Conservation (phyloP, 1,139 yeast species). For the Suhomyces wounanorum region DNA sequence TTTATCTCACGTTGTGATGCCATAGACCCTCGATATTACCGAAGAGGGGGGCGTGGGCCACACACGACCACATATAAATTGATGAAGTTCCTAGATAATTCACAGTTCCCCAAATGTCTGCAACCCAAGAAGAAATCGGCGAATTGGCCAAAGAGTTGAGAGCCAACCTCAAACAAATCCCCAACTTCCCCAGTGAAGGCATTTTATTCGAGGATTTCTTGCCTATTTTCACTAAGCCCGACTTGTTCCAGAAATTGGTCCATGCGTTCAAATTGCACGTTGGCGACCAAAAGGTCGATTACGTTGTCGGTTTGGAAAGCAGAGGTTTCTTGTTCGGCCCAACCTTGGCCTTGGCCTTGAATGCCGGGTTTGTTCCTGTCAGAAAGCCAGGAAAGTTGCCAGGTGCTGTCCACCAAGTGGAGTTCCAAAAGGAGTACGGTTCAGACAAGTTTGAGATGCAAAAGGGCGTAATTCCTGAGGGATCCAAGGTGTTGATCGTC, state of each 20-base stretch:
- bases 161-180: slow-evolving; percentile 74
- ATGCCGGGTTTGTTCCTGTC: slow-evolving; percentile 91
- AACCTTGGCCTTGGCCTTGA: slow-evolving; percentile 82
- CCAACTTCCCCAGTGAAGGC: slow-evolving; percentile 93
- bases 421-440: slow-evolving; percentile 91
- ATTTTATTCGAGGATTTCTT: slow-evolving; percentile 91
- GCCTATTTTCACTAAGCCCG: slow-evolving; percentile 87
- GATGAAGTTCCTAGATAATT: neutral
- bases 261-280: slow-evolving; percentile 80
- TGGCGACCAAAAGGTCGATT: slow-evolving; percentile 72
- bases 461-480: slow-evolving; percentile 74
- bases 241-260: slow-evolving; percentile 74
- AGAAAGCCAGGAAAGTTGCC: slow-evolving; percentile 96
- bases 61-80: slow-evolving; percentile 2
- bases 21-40: neutral
- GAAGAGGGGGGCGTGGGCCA: neutral
- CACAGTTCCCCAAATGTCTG: slow-evolving; percentile 5
- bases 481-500: slow-evolving; percentile 79
- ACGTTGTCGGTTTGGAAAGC: slow-evolving; percentile 91
- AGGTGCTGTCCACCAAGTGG: slow-evolving; percentile 73
- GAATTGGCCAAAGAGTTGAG: slow-evolving; percentile 61
- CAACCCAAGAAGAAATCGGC: slow-evolving; percentile 30
- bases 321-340: slow-evolving; percentile 98
- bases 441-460: slow-evolving; percentile 88
- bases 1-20: no score